These are phyloP conservation scores for Penicillium salamii DNA, from an alignment of 495 filamentous ascomycete species.

Conservation along the genomic window DNA sequence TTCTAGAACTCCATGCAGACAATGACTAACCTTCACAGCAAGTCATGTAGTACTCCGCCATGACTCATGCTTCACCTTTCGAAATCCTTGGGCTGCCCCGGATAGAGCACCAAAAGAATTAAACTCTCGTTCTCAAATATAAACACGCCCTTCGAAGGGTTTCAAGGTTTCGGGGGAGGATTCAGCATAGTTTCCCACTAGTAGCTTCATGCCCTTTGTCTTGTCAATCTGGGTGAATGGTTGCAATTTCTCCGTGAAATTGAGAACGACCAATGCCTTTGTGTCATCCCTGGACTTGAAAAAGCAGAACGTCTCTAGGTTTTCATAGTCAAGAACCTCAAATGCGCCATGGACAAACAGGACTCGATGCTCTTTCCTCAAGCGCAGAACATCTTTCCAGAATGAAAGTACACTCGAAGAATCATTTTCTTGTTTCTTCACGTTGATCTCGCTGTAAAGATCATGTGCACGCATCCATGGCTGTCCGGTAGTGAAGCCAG, in stretches of 20 bases:
- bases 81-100: no score
- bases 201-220: slow-evolving; percentile 7
- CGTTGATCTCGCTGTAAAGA: slow-evolving; percentile 42
- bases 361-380: slow-evolving; percentile 48
- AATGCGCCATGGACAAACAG: slow-evolving; percentile 55
- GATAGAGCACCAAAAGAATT: not conserved
- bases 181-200: slow-evolving; percentile 15
- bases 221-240: slow-evolving; percentile 6
- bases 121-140: slow-evolving; percentile 5
- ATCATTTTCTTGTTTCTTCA: slow-evolving; percentile 36
- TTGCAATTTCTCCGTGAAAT: slow-evolving; percentile 18
- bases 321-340: slow-evolving; percentile 34
- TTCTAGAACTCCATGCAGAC: no score
- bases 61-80: no score
- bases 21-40: no score
- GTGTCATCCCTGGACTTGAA: slow-evolving; percentile 13
- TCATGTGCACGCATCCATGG: slow-evolving; percentile 57
- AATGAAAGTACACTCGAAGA: slow-evolving; percentile 39
- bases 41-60: no score
- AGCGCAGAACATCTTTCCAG: slow-evolving; percentile 41
- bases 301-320: slow-evolving; percentile 32
- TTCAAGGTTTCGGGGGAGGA: not conserved
- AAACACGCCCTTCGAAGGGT: slow-evolving; percentile 24
- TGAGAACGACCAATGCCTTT: slow-evolving; percentile 19
- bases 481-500: slow-evolving; percentile 33